Evolutionary conservation across 495 filamentous ascomycete genomes (phyloP).

Genomic region (Podospora tetraspora): DNA sequence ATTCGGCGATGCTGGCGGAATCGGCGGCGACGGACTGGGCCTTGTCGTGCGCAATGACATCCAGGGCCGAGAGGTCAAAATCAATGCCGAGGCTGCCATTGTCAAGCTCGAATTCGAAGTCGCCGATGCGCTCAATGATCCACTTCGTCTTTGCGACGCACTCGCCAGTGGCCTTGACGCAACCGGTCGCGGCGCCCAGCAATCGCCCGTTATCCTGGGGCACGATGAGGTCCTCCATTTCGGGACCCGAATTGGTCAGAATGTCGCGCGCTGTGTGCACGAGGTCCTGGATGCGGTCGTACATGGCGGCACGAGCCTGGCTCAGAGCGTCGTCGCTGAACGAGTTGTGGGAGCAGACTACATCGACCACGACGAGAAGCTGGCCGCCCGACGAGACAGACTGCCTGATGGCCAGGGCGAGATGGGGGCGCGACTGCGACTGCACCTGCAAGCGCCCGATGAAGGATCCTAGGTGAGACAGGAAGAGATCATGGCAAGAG

Average conservation of each 20-base stretch:
- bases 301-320: conserved; percentile 71
- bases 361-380: conserved; percentile 74
- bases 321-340: conserved; percentile 59
- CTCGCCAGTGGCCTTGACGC: conserved; percentile 84
- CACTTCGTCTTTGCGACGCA: conserved; percentile 79
- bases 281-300: conserved; percentile 69
- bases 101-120: conserved; percentile 75
- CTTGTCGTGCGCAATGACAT: conserved; percentile 24
- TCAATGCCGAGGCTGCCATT: conserved; percentile 45
- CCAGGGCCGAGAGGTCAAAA: conserved; percentile 40
- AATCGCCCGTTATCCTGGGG: conserved; percentile 74
- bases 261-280: conserved; percentile 74
- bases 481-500: conserved; percentile 74
- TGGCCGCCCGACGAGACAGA: conserved; percentile 74
- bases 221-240: conserved; percentile 70
- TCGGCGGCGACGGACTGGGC: conserved; percentile 19
- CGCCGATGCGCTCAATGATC: conserved; percentile 85
- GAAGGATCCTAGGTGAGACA: conserved; percentile 84
- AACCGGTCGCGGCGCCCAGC: conserved; percentile 76
- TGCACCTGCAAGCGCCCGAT: conserved; percentile 87
- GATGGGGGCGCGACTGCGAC: conserved; percentile 77
- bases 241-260: conserved; percentile 55
- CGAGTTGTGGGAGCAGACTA: conserved; percentile 71
- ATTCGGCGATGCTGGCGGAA: conserved; percentile 35
- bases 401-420: conserved; percentile 64